phyloP scores from a whole-genome alignment of 1,284 basidiomycete species.

The Phlebopus sp. region DNA sequence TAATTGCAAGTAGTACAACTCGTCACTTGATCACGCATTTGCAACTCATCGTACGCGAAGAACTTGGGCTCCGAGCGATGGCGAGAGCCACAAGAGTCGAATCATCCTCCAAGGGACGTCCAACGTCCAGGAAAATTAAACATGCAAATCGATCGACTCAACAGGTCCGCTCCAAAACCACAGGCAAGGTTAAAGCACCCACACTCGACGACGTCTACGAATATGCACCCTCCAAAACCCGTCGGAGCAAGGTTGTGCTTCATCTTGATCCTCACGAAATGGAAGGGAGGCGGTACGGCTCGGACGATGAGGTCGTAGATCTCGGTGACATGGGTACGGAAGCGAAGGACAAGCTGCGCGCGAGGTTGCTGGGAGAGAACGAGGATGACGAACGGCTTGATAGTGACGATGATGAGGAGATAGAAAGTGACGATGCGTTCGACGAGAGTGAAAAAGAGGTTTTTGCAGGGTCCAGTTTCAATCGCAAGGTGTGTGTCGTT shows the following conservation, averaged over 20 bases:
- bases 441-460: constrained; percentile 81
- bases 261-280: constrained; percentile 59
- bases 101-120: constrained; percentile 1
- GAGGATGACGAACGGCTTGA: constrained; percentile 58
- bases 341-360: constrained; percentile 36
- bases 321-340: constrained; percentile 35
- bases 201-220: constrained; percentile 57
- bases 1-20: too few species aligned
- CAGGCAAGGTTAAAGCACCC: constrained; percentile 11
- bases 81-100: constrained; percentile 16
- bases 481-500: constrained; percentile 47
- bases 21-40: too few species aligned
- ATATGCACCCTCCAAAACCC: constrained; percentile 51
- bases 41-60: too few species aligned
- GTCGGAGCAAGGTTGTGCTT: constrained; percentile 53
- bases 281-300: constrained; percentile 34
- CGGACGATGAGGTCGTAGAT: constrained; percentile 39
- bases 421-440: constrained; percentile 77
- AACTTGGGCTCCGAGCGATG: constrained; percentile 13
- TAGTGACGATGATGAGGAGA: constrained; percentile 74
- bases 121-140: constrained; percentile 6
- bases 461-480: constrained; percentile 65
- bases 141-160: constrained; percentile 8
- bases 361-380: constrained; percentile 57
- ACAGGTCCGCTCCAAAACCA: constrained; percentile 5